Percentiles rank a stretch among this genome's conserved stretches.
phyloP scores from a whole-genome alignment of 441 rosid genomes.

The Bocquillonia castaneifolia region DNA sequence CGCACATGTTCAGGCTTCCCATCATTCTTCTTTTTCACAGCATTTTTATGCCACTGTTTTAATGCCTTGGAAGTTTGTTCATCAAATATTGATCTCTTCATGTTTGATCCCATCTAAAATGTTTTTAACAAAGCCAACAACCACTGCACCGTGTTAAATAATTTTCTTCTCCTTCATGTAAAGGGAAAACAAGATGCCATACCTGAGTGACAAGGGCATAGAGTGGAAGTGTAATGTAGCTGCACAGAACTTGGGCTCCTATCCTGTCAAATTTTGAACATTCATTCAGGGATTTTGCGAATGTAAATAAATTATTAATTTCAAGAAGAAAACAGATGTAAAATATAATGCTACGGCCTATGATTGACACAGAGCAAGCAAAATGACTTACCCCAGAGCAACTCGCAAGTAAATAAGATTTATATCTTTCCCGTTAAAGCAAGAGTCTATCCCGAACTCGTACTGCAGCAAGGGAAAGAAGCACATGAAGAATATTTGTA shows the following conservation, averaged over 20 bases:
- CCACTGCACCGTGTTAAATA: too few relatives aligned
- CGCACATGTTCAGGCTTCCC: slow-evolving; percentile 26
- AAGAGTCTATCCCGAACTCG: slow-evolving; percentile 79
- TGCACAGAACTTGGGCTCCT: slow-evolving; percentile 76
- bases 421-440: slow-evolving; percentile 64
- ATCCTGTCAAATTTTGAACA: slow-evolving; percentile 35
- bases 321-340: too few relatives aligned
- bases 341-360: too few relatives aligned
- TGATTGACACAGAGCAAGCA: too few relatives aligned
- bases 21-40: slow-evolving; percentile 46
- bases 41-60: slow-evolving; percentile 75
- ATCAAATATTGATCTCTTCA: slow-evolving; percentile 91
- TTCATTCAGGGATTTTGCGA: too few relatives aligned
- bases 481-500: slow-evolving; percentile 6
- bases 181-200: neutral
- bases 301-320: too few relatives aligned
- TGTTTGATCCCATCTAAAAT: slow-evolving; percentile 89
- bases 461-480: slow-evolving; percentile 46
- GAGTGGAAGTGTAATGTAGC: slow-evolving; percentile 92
- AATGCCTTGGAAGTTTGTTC: slow-evolving; percentile 83
- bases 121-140: too few relatives aligned
- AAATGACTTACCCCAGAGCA: slow-evolving; percentile 54
- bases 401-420: slow-evolving; percentile 43
- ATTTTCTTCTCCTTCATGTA: too few relatives aligned
- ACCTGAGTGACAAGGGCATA: slow-evolving; percentile 99